Evolutionary conservation across 345 rosid species (phyloP), one percentile per base, ranked within the genome.

Genomic region (Hibiscus syriacus): DNA sequence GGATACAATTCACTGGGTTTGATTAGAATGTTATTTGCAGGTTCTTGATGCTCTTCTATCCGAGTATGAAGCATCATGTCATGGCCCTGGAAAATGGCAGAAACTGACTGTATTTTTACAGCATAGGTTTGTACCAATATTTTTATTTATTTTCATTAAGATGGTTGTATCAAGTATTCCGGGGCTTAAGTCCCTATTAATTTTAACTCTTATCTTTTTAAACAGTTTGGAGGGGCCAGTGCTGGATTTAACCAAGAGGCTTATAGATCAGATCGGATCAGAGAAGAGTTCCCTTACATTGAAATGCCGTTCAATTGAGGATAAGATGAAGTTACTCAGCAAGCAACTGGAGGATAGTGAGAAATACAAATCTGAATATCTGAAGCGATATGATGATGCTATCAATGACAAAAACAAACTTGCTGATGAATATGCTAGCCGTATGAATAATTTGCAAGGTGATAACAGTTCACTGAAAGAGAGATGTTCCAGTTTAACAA

Each of bases 221-320:
- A 64, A 91, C 83, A 94, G 99, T 82, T 79, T 89, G 84, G 99
- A 94, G 77, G 97, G 99, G 67, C 96, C 98, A 1, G 80, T 94
- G 39, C 82, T 77, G 16, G 98, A 94, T 81, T 90, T 91, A 67
- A 80, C 83, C 68, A 88, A 81, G 78, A 84, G 98, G 82, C 84
- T 82, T 68, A 77, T 81, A 61, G 96, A 94, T 81, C 84, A 79
- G 62, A 82, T 94, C 68, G 90, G 88, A 68, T 83, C 92, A 8
- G 98, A 91, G 77, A 94, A 83, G 80, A 89, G 84, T 76, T 85
- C 96, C 65, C 89, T 89, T 25, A 63, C 70, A 66, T 72, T 94
- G 83, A 91, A 85, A 75, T 89, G 89, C 53, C 95, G 90, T 48
- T 88, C 96, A 23, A 82, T 86, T 71, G 93, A 94, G 79, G 98